Evolutionary conservation across 352 stramenopile genomes (phyloP).

Genomic region (Phytophthora boehmeriae): DNA sequence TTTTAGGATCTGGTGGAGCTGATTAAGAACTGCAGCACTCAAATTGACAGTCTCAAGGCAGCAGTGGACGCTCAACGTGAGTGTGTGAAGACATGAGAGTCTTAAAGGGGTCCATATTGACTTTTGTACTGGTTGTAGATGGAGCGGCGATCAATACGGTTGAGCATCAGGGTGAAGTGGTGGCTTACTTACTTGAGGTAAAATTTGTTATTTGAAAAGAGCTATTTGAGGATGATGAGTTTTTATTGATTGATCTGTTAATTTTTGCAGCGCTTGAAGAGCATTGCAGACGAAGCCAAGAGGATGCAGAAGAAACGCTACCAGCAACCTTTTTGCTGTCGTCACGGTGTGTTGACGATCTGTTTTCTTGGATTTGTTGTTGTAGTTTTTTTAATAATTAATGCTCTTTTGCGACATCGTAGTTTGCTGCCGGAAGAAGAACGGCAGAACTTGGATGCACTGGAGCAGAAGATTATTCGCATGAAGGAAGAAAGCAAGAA

Average conservation of each 20-base stretch:
- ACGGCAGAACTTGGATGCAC: constrained; percentile 46
- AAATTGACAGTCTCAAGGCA: constrained; percentile 63
- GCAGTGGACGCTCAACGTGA: constrained; percentile 34
- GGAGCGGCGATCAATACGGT: constrained; percentile 30
- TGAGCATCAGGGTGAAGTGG: constrained; percentile 74
- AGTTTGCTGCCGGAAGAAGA: constrained; percentile 73
- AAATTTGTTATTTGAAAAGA: background rate
- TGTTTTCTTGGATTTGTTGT: constrained; percentile 3
- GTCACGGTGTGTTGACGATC: constrained; percentile 33
- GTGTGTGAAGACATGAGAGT: constrained; percentile 7
- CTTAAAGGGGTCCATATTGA: background rate
- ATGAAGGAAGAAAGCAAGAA: constrained; percentile 32
- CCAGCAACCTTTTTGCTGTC: constrained; percentile 73
- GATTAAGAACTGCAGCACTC: constrained; percentile 67
- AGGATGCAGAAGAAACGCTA: constrained; percentile 77
- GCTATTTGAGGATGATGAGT: background rate
- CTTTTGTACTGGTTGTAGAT: background rate
- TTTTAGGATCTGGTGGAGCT: constrained; percentile 75
- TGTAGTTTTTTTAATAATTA: too few species aligned
- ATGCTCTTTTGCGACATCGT: too few species aligned
- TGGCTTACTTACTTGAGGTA: constrained; percentile 77
- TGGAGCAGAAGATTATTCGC: constrained; percentile 50
- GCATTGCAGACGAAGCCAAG: constrained; percentile 63
- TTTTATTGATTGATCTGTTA: background rate
- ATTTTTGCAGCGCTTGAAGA: constrained; percentile 61